Evolutionary conservation across 1,139 yeast species (phyloP).

Genomic region (Suhomyces terraborum): DNA sequence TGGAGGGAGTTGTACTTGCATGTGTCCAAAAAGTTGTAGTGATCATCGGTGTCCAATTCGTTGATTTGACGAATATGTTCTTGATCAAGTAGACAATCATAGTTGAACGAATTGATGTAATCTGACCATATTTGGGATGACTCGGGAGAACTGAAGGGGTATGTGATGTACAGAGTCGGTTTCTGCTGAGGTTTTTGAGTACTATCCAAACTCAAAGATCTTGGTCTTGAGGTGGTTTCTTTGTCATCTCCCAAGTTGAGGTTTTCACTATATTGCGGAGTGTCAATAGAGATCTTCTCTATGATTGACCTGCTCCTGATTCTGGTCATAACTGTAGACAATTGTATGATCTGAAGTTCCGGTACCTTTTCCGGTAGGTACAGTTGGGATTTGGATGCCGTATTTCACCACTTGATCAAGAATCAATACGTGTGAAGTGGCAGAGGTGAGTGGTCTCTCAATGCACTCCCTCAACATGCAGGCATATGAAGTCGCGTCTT

Average conservation of each 20-base stretch:
- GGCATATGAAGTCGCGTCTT: conserved; percentile 6
- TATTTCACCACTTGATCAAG: neutral
- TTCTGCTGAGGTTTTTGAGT: neutral
- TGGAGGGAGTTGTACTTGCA: conserved; percentile 37
- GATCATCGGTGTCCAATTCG: conserved; percentile 31
- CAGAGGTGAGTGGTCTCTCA: conserved; percentile 1
- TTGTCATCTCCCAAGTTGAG: conserved; percentile 16
- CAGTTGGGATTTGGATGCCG: neutral
- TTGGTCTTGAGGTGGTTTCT: conserved; percentile 9
- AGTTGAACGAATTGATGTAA: conserved; percentile 38
- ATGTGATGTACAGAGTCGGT: neutral
- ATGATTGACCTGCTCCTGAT: conserved; percentile 56
- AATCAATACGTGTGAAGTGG: conserved; percentile 6
- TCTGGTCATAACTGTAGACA: too few species aligned
- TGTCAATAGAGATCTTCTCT: conserved; percentile 42
- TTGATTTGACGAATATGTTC: conserved; percentile 36
- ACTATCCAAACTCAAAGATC: conserved; percentile 19
- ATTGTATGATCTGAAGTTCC: too few species aligned
- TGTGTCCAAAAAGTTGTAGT: conserved; percentile 44
- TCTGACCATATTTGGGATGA: conserved; percentile 32
- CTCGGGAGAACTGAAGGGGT: conserved; percentile 44
- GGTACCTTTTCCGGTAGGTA: neutral
- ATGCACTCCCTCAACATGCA: neutral
- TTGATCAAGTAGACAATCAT: conserved; percentile 37
- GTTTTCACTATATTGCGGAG: conserved; percentile 29